phyloP scores from a whole-genome alignment of 2,329 filamentous ascomycete species.

The Gyromitra esculenta region DNA sequence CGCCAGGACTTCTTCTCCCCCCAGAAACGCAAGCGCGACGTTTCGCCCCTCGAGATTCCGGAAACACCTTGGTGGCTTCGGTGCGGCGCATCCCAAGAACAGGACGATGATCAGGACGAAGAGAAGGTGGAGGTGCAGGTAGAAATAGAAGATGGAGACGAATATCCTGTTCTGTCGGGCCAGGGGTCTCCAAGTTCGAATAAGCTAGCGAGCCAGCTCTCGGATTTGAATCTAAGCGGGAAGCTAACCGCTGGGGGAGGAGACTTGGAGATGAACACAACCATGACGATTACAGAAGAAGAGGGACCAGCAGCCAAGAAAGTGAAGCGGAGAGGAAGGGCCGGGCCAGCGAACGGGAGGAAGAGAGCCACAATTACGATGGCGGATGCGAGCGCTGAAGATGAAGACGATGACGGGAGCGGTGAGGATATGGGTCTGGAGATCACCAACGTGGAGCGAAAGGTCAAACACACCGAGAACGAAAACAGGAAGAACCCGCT shows the following conservation, averaged over 20 bases:
- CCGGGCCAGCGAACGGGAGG: constrained; percentile 4
- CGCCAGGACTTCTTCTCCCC: constrained; percentile 41
- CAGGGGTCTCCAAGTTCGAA: constrained; percentile 50
- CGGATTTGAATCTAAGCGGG: constrained; percentile 48
- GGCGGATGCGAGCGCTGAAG: background rate
- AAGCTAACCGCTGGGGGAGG: constrained; percentile 24
- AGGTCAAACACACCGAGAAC: constrained; percentile 11
- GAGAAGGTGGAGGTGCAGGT: constrained; percentile 16
- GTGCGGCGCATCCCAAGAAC: constrained; percentile 26
- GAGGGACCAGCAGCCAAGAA: constrained; percentile 24
- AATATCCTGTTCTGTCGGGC: constrained; percentile 20
- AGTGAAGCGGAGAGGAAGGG: constrained; percentile 15
- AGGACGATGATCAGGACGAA: constrained; percentile 17
- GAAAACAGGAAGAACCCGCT: constrained; percentile 31
- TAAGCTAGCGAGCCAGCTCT: constrained; percentile 54
- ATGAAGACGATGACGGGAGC: constrained; percentile 2
- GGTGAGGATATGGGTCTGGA: constrained; percentile 8
- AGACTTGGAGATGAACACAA: constrained; percentile 44
- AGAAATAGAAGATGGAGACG: constrained; percentile 1
- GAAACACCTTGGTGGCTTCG: constrained; percentile 44
- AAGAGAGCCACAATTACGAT: constrained; percentile 3
- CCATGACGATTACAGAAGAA: constrained; percentile 36
- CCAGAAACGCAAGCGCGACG: constrained; percentile 55
- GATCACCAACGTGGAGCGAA: background rate
- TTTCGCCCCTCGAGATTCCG: constrained; percentile 46